A percentile compares a stretch with the other conserved stretches of the same genome.
Evolutionary conservation across 2,329 filamentous ascomycete genomes (phyloP).

Genomic region (Colletotrichum karsti): DNA sequence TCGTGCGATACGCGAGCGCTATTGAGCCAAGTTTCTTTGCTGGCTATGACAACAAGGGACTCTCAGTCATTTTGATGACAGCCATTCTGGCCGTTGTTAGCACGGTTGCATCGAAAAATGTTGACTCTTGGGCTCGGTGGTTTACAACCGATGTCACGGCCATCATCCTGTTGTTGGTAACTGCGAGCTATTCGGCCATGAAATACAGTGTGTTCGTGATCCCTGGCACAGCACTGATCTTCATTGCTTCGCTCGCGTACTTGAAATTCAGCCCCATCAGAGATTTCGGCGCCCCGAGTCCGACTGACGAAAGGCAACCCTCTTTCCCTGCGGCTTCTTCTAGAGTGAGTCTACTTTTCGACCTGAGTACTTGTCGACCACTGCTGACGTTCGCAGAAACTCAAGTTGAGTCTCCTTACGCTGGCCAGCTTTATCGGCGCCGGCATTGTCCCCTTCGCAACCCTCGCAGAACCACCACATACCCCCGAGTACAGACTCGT

Average conservation of each 20-base stretch:
- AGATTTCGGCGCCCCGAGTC: slow-evolving; percentile 1
- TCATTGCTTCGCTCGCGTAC: slow-evolving; percentile 39
- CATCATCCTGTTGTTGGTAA: slow-evolving; percentile 37
- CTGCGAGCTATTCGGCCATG: slow-evolving; percentile 34
- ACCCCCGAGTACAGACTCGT: slow-evolving; percentile 23
- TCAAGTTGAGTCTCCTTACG: slow-evolving; percentile 13
- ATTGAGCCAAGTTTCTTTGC: slow-evolving; percentile 35
- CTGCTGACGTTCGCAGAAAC: neutral
- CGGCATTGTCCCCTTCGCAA: slow-evolving; percentile 28
- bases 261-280: slow-evolving; percentile 33
- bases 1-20: slow-evolving; percentile 30
- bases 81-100: slow-evolving; percentile 39
- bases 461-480: slow-evolving; percentile 19
- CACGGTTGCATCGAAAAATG: slow-evolving; percentile 39
- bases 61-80: slow-evolving; percentile 39
- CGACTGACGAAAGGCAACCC: neutral
- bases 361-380: fast-evolving
- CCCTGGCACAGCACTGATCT: slow-evolving; percentile 37
- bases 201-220: slow-evolving; percentile 34
- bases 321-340: neutral
- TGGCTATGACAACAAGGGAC: slow-evolving; percentile 33
- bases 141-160: slow-evolving; percentile 39
- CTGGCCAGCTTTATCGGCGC: slow-evolving; percentile 20
- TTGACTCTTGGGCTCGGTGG: slow-evolving; percentile 40
- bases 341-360: neutral